These are phyloP conservation scores for Ilyonectria destructans DNA, from an alignment of 2,329 filamentous ascomycete genomes.

Conservation along the genomic window DNA sequence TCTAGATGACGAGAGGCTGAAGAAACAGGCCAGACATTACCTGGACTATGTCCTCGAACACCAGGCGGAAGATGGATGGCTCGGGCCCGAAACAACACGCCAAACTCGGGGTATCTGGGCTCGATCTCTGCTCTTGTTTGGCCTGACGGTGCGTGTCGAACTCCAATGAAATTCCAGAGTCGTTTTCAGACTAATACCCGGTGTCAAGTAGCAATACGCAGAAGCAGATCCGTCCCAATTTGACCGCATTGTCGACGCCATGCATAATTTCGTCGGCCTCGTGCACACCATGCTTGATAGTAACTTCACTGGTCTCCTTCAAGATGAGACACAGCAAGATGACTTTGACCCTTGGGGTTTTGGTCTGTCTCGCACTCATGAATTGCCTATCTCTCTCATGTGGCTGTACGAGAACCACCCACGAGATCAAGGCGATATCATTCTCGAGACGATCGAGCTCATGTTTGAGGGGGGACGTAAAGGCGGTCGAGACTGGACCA, in stretches of 20 bases:
- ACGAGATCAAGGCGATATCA: neutral
- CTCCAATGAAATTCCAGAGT: no score
- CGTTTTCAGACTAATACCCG: no score
- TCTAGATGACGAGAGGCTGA: constrained; percentile 60
- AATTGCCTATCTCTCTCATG: neutral
- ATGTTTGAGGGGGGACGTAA: neutral
- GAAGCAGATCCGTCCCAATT: neutral
- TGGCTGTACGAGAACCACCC: constrained; percentile 1
- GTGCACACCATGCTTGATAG: neutral
- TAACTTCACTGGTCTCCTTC: neutral
- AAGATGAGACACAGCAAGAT: neutral
- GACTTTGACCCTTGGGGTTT: neutral
- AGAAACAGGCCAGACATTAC: constrained; percentile 57
- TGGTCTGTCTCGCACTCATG: neutral
- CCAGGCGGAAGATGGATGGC: constrained; percentile 3
- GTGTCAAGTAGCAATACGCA: neutral
- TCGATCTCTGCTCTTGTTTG: neutral
- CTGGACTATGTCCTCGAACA: constrained; percentile 6
- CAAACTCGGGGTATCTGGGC: constrained; percentile 5
- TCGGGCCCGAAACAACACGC: neutral
- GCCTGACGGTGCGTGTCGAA: neutral
- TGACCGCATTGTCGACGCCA: neutral
- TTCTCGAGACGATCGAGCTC: neutral
- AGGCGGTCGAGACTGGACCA: neutral
- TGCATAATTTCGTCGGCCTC: neutral